Evolutionary conservation across 345 rosid genomes (phyloP).

Genomic region (Linum lewisii): DNA sequence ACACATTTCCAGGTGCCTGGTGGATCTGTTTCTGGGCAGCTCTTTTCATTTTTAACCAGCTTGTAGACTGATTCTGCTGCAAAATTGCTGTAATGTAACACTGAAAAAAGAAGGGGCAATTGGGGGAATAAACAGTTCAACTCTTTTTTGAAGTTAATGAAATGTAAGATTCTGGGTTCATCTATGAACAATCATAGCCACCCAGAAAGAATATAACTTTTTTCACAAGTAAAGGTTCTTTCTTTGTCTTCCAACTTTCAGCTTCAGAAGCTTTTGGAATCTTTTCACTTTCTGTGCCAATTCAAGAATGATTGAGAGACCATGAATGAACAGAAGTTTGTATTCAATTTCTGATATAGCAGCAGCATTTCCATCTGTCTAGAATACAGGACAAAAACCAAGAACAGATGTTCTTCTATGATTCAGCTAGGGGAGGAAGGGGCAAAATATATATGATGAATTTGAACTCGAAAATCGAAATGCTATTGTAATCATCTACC

Average conservation of each 20-base stretch:
- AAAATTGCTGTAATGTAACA: neutral
- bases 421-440: neutral
- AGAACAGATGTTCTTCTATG: neutral
- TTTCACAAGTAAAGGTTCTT: constrained; percentile 1
- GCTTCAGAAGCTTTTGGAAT: neutral
- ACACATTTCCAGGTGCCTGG: neutral
- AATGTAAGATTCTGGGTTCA: neutral
- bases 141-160: too few relatives aligned
- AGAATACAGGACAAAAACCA: neutral
- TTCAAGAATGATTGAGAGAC: neutral
- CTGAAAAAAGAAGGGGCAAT: too few relatives aligned
- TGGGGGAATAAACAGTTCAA: neutral
- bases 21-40: neutral
- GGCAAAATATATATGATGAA: neutral
- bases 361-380: neutral
- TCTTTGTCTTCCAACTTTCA: neutral
- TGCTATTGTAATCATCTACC: neutral
- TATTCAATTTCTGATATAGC: neutral
- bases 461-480: neutral
- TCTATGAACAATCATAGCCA: neutral
- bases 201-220: constrained; percentile 3
- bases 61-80: neutral
- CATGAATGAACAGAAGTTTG: neutral
- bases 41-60: neutral
- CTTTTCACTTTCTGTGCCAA: neutral